Conservation (phyloP, 1,284 basidiomycete species). For the Ustilago tritici region DNA sequence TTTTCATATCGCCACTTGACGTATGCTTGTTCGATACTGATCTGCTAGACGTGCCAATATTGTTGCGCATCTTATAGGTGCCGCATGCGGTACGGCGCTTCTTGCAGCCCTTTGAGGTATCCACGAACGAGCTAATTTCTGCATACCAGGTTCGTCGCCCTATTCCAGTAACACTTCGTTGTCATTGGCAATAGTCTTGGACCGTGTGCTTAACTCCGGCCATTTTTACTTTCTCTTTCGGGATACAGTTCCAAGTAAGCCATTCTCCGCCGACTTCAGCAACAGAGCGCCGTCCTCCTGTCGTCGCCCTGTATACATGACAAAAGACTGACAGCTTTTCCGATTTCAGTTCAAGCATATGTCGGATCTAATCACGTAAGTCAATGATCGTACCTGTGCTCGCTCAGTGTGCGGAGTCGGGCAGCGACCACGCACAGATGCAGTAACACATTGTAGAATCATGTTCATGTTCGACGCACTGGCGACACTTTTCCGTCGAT, state of each 20-base stretch:
- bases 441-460: no score
- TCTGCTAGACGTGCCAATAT: background rate
- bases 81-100: constrained; percentile 13
- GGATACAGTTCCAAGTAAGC: constrained; percentile 40
- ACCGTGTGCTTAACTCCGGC: background rate
- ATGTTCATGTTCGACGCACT: background rate
- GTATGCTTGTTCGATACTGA: background rate
- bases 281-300: background rate
- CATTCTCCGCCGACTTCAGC: background rate
- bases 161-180: background rate
- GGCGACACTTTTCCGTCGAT: background rate
- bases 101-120: constrained; percentile 26
- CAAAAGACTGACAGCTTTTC: background rate
- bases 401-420: background rate
- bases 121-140: constrained; percentile 10
- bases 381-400: background rate
- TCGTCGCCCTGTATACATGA: no score
- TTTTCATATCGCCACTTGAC: background rate
- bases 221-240: background rate
- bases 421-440: no score
- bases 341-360: constrained; percentile 36
- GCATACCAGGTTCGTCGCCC: constrained; percentile 15
- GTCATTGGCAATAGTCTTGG: background rate
- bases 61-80: constrained; percentile 1
- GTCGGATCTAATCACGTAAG: constrained; percentile 36